Evolutionary conservation across 148 eudicot species (phyloP).

Genomic region (Talinum fruticosum): DNA sequence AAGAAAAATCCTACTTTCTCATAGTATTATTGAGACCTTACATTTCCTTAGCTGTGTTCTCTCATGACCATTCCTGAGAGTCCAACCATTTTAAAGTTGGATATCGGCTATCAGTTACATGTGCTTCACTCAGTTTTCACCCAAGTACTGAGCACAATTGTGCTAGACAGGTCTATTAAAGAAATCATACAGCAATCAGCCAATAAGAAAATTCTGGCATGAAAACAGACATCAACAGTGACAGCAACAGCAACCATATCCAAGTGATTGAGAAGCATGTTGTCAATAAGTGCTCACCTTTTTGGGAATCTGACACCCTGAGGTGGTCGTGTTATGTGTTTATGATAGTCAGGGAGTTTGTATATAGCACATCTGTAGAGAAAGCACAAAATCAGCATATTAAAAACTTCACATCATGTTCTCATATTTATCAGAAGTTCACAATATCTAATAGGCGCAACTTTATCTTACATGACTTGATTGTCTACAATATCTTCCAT

Average conservation of each 20-base stretch:
- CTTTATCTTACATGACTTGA: conserved; percentile 79
- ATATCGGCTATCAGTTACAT: not conserved
- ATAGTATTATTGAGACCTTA: not conserved
- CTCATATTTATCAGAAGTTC: not conserved
- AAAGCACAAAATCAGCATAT: conserved; percentile 11
- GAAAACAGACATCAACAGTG: not conserved
- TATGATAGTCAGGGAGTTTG: conserved; percentile 80
- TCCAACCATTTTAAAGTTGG: not conserved
- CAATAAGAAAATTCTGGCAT: not conserved
- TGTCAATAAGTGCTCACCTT: conserved; percentile 41
- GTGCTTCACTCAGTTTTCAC: not conserved
- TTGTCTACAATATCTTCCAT: conserved; percentile 86
- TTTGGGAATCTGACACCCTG: conserved; percentile 66
- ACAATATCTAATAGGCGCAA: not conserved
- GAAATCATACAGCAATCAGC: not conserved
- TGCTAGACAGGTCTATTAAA: not conserved
- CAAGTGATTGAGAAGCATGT: not conserved
- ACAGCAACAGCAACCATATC: not conserved
- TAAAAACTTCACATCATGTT: not conserved
- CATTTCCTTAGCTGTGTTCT: not conserved
- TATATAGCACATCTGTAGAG: conserved; percentile 77
- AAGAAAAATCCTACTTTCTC: too few relatives aligned
- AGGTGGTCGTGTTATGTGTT: conserved; percentile 71
- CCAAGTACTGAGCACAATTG: not conserved
- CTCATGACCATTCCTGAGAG: not conserved